Evolutionary conservation across 495 filamentous ascomycete genomes (phyloP), one percentile per base, ranked within the genome.

Genomic region (Daldinia caldariorum): DNA sequence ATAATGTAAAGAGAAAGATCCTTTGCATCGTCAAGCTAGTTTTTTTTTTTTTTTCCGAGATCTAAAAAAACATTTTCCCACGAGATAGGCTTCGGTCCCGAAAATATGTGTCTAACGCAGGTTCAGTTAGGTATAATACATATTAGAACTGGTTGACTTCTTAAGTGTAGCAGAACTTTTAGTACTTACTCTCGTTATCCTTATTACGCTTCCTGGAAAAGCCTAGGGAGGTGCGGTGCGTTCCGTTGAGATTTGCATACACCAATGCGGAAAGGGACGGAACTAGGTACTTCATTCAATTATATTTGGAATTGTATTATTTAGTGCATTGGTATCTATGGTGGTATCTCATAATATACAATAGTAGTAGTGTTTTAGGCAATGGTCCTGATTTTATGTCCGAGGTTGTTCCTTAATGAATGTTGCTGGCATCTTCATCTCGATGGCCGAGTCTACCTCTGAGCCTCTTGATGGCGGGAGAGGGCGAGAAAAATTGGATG

Each of bases 401-500:
- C 50, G 37, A 5, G 47, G 0, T 3, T 41, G 3, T 14, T 55
- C 37, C 0, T 50, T 0, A 12, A 39, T 41, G 31, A 29, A 50
- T 26, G 58, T 31, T n/a, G 34, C 55, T 8, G 69, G 51, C 6
- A 65, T 37, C 26, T 22, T 49, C 70, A 72, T 68, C 16, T 18
- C 70, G 20, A 72, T 45, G 14, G 60, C 70, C 0, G 70, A 72
- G 14, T 72, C 70, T 37, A 43, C 35, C 13, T 68, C 57, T 9
- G 64, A 65, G 0, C 51, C 64, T 20, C 35, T 56, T 12, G 69
- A 61, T 0, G 56, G 56, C 6, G 50, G 70, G 12, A 72, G 7
- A n/a, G 64, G 70, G 7, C 65, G 61, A 13, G 70, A 72, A 41
- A 72, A 72, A 16, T 72, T 72, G 7, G 70, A 72, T 35, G 16